phyloP scores from a whole-genome alignment of 1,284 basidiomycete genomes.

The Pholiota adiposa region DNA sequence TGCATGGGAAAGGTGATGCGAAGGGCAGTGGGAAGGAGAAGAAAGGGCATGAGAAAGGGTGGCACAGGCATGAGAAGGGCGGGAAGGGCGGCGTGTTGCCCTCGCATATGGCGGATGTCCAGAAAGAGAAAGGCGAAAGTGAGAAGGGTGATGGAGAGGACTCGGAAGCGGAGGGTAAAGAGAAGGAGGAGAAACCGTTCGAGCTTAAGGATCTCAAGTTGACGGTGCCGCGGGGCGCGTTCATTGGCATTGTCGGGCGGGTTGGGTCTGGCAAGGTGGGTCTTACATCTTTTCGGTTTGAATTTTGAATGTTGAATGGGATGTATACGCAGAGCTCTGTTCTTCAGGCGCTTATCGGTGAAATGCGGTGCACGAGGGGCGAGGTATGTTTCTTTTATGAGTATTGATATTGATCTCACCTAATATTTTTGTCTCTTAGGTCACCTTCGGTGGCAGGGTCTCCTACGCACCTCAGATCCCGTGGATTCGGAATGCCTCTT shows the following conservation, averaged over 20 bases:
- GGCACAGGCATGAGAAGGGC: constrained; percentile 14
- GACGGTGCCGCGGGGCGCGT: constrained; percentile 59
- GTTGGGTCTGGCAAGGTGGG: constrained; percentile 74
- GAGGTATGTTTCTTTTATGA: constrained; percentile 36
- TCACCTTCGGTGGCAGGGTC: constrained; percentile 66
- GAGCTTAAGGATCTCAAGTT: constrained; percentile 62
- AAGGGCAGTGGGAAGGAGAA: constrained; percentile 6
- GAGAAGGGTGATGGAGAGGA: constrained; percentile 23
- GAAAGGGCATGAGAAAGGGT: constrained; percentile 12
- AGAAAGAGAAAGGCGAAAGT: constrained; percentile 25
- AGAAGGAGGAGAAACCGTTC: constrained; percentile 59
- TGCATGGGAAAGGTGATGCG: constrained; percentile 3
- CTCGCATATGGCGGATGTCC: constrained; percentile 16
- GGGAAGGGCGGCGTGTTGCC: constrained; percentile 27
- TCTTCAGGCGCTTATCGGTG: constrained; percentile 75
- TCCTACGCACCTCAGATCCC: constrained; percentile 80
- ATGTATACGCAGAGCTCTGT: constrained; percentile 55
- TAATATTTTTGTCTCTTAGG: constrained; percentile 34
- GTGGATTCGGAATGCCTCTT: constrained; percentile 80
- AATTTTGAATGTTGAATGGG: constrained; percentile 36
- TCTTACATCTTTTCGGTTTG: constrained; percentile 4
- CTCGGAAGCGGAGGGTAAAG: constrained; percentile 21
- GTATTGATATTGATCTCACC: constrained; percentile 2
- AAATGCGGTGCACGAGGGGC: constrained; percentile 72
- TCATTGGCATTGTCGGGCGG: constrained; percentile 74